Conservation (phyloP, 352 stramenopile genomes). For the Globisporangium mamillatum region DNA sequence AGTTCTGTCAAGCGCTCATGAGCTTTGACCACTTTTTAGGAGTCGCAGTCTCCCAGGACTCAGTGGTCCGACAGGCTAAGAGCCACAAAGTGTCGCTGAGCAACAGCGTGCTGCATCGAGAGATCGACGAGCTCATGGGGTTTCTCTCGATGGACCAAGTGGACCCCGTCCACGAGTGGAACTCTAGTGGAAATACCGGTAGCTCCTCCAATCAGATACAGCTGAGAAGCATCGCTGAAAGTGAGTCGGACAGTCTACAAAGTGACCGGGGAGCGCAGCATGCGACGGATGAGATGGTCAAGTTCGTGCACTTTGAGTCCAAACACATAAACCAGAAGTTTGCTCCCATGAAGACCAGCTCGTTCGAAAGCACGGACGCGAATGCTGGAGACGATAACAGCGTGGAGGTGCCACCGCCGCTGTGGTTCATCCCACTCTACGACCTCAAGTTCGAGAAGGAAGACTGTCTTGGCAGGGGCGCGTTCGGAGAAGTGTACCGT, state of each 20-base stretch:
- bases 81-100: constrained; percentile 4
- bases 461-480: constrained; percentile 1
- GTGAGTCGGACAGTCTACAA: not conserved
- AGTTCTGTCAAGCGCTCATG: constrained; percentile 8
- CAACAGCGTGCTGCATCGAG: not conserved
- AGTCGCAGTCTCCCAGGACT: not conserved
- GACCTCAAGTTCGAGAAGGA: constrained; percentile 10
- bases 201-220: not conserved
- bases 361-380: not conserved
- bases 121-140: constrained; percentile 8
- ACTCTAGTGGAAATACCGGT: not conserved
- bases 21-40: constrained; percentile 12
- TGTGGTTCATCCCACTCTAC: constrained; percentile 12
- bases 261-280: not conserved
- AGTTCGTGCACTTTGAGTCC: not conserved
- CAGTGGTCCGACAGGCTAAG: not conserved
- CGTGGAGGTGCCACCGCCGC: not conserved
- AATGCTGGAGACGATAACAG: not conserved
- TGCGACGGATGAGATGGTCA: not conserved
- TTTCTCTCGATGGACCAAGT: not conserved
- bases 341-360: not conserved
- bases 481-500: constrained; percentile 10
- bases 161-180: constrained; percentile 8
- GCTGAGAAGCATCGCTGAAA: not conserved
- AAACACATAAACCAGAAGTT: not conserved